phyloP scores from a whole-genome alignment of 2,329 filamentous ascomycete genomes.

The Colletotrichum kahawae region DNA sequence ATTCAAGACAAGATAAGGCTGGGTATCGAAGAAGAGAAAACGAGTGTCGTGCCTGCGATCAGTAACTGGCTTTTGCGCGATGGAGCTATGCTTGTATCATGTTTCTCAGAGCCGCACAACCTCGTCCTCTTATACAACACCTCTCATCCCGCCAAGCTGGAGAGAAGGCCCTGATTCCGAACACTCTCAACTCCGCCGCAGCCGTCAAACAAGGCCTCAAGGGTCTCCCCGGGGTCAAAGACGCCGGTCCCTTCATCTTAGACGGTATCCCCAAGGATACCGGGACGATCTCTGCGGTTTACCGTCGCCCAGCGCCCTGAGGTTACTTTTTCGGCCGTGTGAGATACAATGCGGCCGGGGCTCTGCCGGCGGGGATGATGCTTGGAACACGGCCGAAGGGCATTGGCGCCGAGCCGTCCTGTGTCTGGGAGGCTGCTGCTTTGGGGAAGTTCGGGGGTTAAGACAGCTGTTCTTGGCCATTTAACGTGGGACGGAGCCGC shows the following conservation, averaged over 20 bases:
- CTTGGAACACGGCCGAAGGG: background rate
- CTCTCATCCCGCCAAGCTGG: background rate
- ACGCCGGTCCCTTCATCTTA: background rate
- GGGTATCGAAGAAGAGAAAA: background rate
- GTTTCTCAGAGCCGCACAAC: background rate
- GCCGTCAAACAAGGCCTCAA: background rate
- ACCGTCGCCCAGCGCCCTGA: background rate
- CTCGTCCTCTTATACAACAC: slow-evolving; percentile 5
- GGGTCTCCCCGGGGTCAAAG: background rate
- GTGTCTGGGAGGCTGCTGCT: background rate
- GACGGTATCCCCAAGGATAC: background rate
- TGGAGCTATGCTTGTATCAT: background rate
- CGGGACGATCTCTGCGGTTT: background rate
- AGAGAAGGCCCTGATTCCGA: background rate
- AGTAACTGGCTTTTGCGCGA: background rate
- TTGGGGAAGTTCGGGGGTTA: background rate
- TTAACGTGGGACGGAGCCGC: background rate
- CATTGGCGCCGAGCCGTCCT: slow-evolving; percentile 16
- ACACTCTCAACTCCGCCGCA: background rate
- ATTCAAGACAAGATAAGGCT: background rate
- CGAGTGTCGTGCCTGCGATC: background rate
- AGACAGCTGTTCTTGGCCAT: background rate
- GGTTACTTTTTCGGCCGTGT: slow-evolving; percentile 10
- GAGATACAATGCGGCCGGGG: slow-evolving; percentile 2
- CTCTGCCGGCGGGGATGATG: slow-evolving; percentile 14